Percentiles rank a stretch among this genome's conserved stretches.
Evolutionary conservation across 1,284 basidiomycete species (phyloP).

Genomic region (Cystobasidiaceae sp.): DNA sequence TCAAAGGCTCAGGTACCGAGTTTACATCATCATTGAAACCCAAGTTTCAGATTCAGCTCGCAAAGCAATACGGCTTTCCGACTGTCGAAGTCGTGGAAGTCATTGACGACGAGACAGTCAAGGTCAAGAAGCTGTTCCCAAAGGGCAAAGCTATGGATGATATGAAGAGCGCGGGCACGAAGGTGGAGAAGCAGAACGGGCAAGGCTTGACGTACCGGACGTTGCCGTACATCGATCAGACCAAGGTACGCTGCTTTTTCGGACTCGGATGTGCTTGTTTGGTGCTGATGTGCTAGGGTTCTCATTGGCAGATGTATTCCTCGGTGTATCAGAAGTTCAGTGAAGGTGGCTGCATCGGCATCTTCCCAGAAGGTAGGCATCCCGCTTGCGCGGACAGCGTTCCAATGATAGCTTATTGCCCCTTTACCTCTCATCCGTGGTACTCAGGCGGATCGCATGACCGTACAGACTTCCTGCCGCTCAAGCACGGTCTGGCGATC

Average conservation of each 20-base stretch:
- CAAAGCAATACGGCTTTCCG: constrained; percentile 71
- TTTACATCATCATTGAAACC: constrained; percentile 74
- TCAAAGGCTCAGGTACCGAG: constrained; percentile 72
- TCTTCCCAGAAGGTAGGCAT: constrained; percentile 82
- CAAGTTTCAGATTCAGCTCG: constrained; percentile 80
- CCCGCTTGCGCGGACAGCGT: neutral
- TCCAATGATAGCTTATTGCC: neutral
- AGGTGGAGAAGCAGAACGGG: constrained; percentile 24
- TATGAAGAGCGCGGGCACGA: constrained; percentile 36
- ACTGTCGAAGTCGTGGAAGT: constrained; percentile 82
- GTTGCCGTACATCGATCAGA: constrained; percentile 33
- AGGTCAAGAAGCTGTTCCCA: constrained; percentile 77
- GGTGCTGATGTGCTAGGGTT: constrained; percentile 55
- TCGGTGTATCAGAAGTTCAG: constrained; percentile 85
- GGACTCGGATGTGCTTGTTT: neutral
- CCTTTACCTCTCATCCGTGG: neutral
- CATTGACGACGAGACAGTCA: constrained; percentile 73
- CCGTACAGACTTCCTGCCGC: constrained; percentile 83
- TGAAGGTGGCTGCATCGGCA: constrained; percentile 83
- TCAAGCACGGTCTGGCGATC: constrained; percentile 92
- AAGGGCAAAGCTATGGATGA: constrained; percentile 44
- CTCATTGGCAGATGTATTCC: constrained; percentile 92
- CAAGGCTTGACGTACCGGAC: constrained; percentile 37
- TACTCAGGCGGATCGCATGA: constrained; percentile 85
- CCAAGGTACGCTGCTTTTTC: constrained; percentile 32